phyloP scores from a whole-genome alignment of 192 early-diverging fungal genomes.

The Podila epicladia region DNA sequence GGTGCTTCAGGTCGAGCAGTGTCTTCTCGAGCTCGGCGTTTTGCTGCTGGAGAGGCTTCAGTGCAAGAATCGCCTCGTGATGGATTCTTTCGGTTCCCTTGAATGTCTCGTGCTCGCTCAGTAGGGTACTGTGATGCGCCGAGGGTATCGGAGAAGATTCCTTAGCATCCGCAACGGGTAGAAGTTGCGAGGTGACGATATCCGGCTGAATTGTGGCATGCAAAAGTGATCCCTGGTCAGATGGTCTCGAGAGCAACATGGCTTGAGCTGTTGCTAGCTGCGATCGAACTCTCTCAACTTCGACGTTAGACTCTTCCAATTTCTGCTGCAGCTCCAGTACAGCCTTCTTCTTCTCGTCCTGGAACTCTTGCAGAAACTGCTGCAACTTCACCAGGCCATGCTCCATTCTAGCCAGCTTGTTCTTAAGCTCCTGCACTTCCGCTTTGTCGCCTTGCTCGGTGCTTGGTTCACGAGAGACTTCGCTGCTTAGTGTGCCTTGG shows the following conservation, averaged over 20 bases:
- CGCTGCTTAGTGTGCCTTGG: too few relatives aligned
- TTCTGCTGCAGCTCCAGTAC: slow-evolving; percentile 21
- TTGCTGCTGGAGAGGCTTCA: slow-evolving; percentile 29
- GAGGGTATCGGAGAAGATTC: background rate
- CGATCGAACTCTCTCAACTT: slow-evolving; percentile 7
- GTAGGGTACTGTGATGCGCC: background rate
- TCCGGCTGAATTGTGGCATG: background rate
- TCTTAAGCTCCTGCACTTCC: slow-evolving; percentile 1
- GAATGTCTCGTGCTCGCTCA: slow-evolving; percentile 17
- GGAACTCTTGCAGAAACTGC: slow-evolving; percentile 45
- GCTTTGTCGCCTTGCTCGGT: too few relatives aligned
- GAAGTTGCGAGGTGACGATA: too few relatives aligned
- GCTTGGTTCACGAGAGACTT: too few relatives aligned
- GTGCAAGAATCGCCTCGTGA: slow-evolving; percentile 32
- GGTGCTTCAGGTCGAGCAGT: slow-evolving; percentile 33
- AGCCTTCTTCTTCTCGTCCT: slow-evolving; percentile 33
- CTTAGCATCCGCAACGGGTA: too few relatives aligned
- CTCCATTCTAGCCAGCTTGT: slow-evolving; percentile 16
- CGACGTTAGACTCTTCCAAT: slow-evolving; percentile 19
- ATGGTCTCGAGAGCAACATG: slow-evolving; percentile 11
- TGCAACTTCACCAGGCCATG: slow-evolving; percentile 27
- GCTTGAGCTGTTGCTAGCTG: slow-evolving; percentile 45
- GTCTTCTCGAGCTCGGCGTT: slow-evolving; percentile 42
- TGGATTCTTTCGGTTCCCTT: slow-evolving; percentile 27
- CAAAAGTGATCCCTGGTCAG: background rate